Percentiles rank a stretch among this genome's conserved stretches.
phyloP scores from a whole-genome alignment of 495 filamentous ascomycete species.

The Lasiosphaeria hispida region DNA sequence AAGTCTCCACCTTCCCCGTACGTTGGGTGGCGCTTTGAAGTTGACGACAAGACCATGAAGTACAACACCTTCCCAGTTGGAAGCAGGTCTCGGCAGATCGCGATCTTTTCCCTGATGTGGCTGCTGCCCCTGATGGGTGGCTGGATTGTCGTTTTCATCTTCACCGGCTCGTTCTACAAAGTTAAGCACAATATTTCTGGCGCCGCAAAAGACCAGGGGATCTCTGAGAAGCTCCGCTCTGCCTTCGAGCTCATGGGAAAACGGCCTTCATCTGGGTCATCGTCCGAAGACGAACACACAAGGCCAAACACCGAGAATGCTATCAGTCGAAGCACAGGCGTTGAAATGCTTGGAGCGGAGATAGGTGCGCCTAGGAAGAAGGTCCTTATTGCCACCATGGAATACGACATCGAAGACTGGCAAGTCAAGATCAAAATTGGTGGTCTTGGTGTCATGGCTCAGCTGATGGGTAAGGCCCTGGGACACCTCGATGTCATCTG shows the following conservation, averaged over 20 bases:
- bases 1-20: constrained; percentile 52
- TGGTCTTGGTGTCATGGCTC: constrained; percentile 66
- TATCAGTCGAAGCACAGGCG: background rate
- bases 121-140: constrained; percentile 49
- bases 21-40: constrained; percentile 52
- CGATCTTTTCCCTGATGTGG: constrained; percentile 52
- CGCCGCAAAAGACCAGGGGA: constrained; percentile 3
- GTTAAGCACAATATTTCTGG: constrained; percentile 53
- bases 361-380: constrained; percentile 17
- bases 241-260: constrained; percentile 15
- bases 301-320: constrained; percentile 7
- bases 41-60: constrained; percentile 50
- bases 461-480: constrained; percentile 68
- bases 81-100: constrained; percentile 52
- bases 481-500: constrained; percentile 67
- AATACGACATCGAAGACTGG: constrained; percentile 72
- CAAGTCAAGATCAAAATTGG: constrained; percentile 70
- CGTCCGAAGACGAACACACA: constrained; percentile 1
- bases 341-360: constrained; percentile 11
- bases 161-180: constrained; percentile 60
- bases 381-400: constrained; percentile 28
- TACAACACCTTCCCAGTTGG: constrained; percentile 52
- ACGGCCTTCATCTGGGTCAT: constrained; percentile 1
- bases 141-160: constrained; percentile 51
- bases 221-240: constrained; percentile 24